phyloP scores from a whole-genome alignment of 192 early-diverging fungal genomes.

The Chytriomyces hyalinus region DNA sequence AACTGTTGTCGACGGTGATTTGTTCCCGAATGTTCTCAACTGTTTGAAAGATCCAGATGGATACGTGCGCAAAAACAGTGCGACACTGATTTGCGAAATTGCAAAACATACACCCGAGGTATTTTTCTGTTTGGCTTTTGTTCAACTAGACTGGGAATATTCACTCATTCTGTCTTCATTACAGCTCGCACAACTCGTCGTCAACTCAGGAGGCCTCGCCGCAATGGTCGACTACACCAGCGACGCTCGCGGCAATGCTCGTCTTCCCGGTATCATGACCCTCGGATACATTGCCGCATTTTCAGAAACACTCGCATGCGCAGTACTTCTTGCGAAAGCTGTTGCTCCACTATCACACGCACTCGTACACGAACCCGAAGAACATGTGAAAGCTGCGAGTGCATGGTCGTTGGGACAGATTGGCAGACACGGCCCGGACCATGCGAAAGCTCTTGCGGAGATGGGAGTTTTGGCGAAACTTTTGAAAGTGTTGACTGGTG shows the following conservation, averaged over 20 bases:
- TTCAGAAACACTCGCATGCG: conserved; percentile 61
- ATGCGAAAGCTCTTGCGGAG: conserved; percentile 63
- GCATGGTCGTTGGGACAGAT: conserved; percentile 67
- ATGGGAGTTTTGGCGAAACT: conserved; percentile 61
- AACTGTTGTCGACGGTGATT: conserved; percentile 62
- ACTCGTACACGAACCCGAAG: conserved; percentile 56
- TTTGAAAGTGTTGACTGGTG: conserved; percentile 49
- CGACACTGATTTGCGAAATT: conserved; percentile 63
- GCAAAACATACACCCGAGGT: conserved; percentile 68
- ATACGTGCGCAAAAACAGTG: conserved; percentile 59
- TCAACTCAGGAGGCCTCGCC: conserved; percentile 64
- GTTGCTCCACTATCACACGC: conserved; percentile 55
- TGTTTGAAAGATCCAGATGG: conserved; percentile 60
- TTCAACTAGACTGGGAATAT: background rate
- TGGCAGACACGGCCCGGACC: conserved; percentile 64
- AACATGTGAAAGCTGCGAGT: conserved; percentile 63
- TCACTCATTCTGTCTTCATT: background rate
- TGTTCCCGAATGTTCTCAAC: conserved; percentile 58
- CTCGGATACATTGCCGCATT: conserved; percentile 66
- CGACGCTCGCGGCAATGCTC: conserved; percentile 54
- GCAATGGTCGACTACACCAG: conserved; percentile 63
- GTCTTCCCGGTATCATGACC: conserved; percentile 65
- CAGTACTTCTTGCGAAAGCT: conserved; percentile 63
- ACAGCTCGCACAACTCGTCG: conserved; percentile 64
- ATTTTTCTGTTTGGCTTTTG: background rate